Conservation (phyloP, 1,284 basidiomycete genomes). For the Coniophora puteana region DNA sequence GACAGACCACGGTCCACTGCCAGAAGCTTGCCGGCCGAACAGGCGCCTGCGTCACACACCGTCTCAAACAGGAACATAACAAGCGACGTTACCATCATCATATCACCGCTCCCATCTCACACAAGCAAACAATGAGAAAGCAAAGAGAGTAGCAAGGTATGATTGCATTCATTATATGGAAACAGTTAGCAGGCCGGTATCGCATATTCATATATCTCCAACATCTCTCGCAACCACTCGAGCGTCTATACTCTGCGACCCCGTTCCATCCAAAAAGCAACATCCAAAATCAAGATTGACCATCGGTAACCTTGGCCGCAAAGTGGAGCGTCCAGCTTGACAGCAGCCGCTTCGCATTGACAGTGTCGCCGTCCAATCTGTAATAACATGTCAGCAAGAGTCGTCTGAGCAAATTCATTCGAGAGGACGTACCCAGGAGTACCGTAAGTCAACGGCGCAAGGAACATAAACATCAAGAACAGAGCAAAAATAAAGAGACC, state of each 20-base stretch:
- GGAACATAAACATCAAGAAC: conserved; percentile 69
- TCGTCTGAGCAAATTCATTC: conserved; percentile 3
- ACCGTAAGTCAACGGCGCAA: conserved; percentile 89
- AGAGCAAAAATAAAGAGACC: conserved; percentile 55
- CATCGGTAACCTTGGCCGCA: conserved; percentile 61
- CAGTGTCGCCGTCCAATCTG: conserved; percentile 70
- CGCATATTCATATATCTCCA: conserved; percentile 21
- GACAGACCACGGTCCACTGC: too few relatives aligned
- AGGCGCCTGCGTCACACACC: too few relatives aligned
- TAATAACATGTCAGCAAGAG: conserved; percentile 11
- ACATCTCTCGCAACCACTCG: too few relatives aligned
- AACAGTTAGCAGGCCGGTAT: conserved; percentile 16
- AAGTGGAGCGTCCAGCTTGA: conserved; percentile 85
- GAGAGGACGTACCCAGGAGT: conserved; percentile 72
- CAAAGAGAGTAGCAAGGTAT: not conserved
- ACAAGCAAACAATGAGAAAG: too few relatives aligned
- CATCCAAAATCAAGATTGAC: conserved; percentile 2
- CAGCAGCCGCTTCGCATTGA: conserved; percentile 69
- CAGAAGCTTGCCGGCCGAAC: too few relatives aligned
- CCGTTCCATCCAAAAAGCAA: too few relatives aligned
- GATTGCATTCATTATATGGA: not conserved
- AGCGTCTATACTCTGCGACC: too few relatives aligned
- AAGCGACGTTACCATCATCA: too few relatives aligned
- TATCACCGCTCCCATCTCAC: too few relatives aligned
- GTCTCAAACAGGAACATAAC: too few relatives aligned